Evolutionary conservation across 331 rosid genomes (phyloP).

Genomic region (Phaseolus coccineus): DNA sequence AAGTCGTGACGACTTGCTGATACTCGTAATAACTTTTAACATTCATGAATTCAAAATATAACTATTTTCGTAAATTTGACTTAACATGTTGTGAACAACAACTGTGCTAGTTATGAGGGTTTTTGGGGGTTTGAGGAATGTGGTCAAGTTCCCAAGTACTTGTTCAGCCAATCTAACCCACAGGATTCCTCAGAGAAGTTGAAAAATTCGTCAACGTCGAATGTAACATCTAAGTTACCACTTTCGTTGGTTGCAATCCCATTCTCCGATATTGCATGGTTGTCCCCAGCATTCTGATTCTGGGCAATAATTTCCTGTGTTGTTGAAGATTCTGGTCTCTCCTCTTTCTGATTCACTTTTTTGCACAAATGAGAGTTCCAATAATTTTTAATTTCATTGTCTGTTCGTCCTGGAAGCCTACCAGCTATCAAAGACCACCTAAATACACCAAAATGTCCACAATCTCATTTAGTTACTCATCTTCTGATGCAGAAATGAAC

Average conservation of each 20-base stretch:
- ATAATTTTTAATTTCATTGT: conserved; percentile 78
- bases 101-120: background rate
- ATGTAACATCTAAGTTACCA: conserved; percentile 43
- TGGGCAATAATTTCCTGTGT: conserved; percentile 32
- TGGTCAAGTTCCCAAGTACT: conserved; percentile 61
- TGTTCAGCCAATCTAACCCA: conserved; percentile 64
- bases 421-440: conserved; percentile 91
- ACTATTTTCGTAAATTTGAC: no score
- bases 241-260: conserved; percentile 30
- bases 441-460: background rate
- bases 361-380: conserved; percentile 92
- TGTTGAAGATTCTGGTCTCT: conserved; percentile 28
- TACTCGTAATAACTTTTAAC: no score
- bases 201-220: conserved; percentile 66
- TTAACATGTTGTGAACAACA: no score
- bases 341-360: conserved; percentile 50
- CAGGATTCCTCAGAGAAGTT: conserved; percentile 55
- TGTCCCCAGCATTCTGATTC: conserved; percentile 24
- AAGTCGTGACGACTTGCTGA: no score
- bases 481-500: background rate
- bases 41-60: no score
- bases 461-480: background rate
- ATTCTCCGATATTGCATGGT: conserved; percentile 25
- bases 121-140: conserved; percentile 21
- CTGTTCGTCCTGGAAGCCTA: conserved; percentile 83